Percentiles rank a stretch among this genome's conserved stretches.
phyloP scores from a whole-genome alignment of 2,329 filamentous ascomycete species.

The Ascochyta rabiei region DNA sequence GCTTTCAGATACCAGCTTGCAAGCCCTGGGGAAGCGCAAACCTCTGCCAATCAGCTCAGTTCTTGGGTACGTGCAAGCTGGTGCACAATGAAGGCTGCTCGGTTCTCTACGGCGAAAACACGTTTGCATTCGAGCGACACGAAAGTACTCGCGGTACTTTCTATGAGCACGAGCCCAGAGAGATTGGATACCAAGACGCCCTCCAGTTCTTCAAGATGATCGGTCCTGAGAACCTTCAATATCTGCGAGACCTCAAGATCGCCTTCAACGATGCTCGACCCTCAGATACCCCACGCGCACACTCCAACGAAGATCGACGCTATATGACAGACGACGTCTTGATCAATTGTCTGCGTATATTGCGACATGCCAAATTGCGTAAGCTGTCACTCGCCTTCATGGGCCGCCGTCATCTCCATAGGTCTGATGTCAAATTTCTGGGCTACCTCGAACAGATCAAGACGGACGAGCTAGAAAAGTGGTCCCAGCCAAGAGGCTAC shows the following conservation, averaged over 20 bases:
- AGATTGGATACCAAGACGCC: constrained; percentile 56
- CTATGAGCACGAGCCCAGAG: constrained; percentile 51
- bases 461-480: constrained; percentile 49
- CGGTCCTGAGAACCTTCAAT: constrained; percentile 53
- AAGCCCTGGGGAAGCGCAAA: constrained; percentile 32
- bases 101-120: constrained; percentile 59
- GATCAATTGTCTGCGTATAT: constrained; percentile 52
- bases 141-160: constrained; percentile 46
- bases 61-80: constrained; percentile 55
- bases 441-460: constrained; percentile 53
- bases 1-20: constrained; percentile 44
- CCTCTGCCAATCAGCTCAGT: constrained; percentile 51
- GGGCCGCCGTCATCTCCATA: constrained; percentile 46
- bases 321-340: constrained; percentile 57
- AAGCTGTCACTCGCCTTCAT: constrained; percentile 51
- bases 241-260: constrained; percentile 54
- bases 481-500: constrained; percentile 24
- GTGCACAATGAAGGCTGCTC: constrained; percentile 54
- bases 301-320: constrained; percentile 52
- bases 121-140: constrained; percentile 53
- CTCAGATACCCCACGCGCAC: constrained; percentile 48
- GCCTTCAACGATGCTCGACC: constrained; percentile 54
- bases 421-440: constrained; percentile 52
- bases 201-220: constrained; percentile 55
- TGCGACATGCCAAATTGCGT: constrained; percentile 52